A percentile compares a stretch with the other conserved stretches of the same genome.
These are phyloP conservation scores for Scutellaria barbata DNA, from an alignment of 257 asterid genomes.

Conservation along the genomic window DNA sequence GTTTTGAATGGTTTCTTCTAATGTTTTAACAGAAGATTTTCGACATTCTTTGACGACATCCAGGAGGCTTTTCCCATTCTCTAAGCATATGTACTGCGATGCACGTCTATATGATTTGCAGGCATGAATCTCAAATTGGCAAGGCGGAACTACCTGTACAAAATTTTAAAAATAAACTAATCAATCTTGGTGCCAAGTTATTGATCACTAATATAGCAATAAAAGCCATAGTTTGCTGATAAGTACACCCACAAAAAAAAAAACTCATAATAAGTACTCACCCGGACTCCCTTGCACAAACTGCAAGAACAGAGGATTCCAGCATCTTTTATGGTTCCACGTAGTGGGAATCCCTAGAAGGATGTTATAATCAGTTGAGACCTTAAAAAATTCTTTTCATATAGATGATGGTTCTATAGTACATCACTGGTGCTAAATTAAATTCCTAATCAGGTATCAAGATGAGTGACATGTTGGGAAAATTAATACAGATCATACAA, in stretches of 20 bases:
- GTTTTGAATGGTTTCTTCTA: conserved; percentile 81
- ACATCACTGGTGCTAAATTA: background rate
- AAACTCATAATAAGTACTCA: conserved; percentile 43
- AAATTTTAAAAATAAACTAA: conserved; percentile 23
- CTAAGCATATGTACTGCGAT: conserved; percentile 89
- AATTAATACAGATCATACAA: conserved; percentile 10
- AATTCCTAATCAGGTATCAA: background rate
- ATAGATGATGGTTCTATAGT: conserved; percentile 14
- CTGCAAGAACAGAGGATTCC: conserved; percentile 92
- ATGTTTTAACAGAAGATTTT: conserved; percentile 64
- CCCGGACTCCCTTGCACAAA: conserved; percentile 77
- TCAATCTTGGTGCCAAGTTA: conserved; percentile 24
- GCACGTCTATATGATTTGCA: conserved; percentile 94
- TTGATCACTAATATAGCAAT: conserved; percentile 11
- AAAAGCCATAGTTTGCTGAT: conserved; percentile 14
- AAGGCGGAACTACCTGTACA: conserved; percentile 82
- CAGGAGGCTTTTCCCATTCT: conserved; percentile 92
- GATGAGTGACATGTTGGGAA: background rate
- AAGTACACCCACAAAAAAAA: conserved; percentile 24
- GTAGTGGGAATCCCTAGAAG: conserved; percentile 61
- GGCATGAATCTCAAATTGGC: conserved; percentile 97
- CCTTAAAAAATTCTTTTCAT: conserved; percentile 17
- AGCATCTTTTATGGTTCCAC: conserved; percentile 84
- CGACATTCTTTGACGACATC: conserved; percentile 96
- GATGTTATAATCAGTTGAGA: conserved; percentile 31